Evolutionary conservation across 768 basidiomycete genomes (phyloP).

Genomic region (Sistotremastrum niveocremeum): DNA sequence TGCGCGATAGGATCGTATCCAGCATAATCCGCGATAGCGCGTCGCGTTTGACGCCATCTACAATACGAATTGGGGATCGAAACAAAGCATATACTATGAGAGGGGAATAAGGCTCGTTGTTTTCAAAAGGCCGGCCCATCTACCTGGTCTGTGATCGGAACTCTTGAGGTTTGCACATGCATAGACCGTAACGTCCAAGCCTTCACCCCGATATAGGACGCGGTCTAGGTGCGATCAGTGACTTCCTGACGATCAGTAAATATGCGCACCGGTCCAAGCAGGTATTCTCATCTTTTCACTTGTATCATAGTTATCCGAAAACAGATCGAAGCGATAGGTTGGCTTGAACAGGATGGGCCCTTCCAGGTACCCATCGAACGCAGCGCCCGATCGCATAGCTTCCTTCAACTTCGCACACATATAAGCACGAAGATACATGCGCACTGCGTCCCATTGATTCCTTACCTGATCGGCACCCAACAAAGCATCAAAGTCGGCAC

Average conservation of each 20-base stretch:
- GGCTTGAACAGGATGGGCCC: slow-evolving; percentile 86
- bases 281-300: slow-evolving; percentile 95
- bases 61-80: slow-evolving; percentile 57
- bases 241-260: neutral
- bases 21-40: slow-evolving; percentile 55
- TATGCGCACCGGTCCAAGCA: slow-evolving; percentile 79
- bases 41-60: slow-evolving; percentile 66
- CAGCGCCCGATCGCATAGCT: slow-evolving; percentile 57
- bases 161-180: slow-evolving; percentile 71
- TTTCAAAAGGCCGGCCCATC: slow-evolving; percentile 3
- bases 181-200: slow-evolving; percentile 66
- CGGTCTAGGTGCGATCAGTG: slow-evolving; percentile 50
- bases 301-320: slow-evolving; percentile 81
- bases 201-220: slow-evolving; percentile 68
- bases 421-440: slow-evolving; percentile 1
- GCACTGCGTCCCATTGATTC: neutral
- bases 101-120: neutral
- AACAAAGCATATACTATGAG: slow-evolving; percentile 72
- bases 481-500: slow-evolving; percentile 58
- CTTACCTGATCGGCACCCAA: slow-evolving; percentile 77
- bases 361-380: slow-evolving; percentile 77
- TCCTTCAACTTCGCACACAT: slow-evolving; percentile 41
- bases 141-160: slow-evolving; percentile 95
- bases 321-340: slow-evolving; percentile 83
- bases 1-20: slow-evolving; percentile 46